phyloP scores from a whole-genome alignment of 805 yeast genomes.

The Metschnikowia koreensis region DNA sequence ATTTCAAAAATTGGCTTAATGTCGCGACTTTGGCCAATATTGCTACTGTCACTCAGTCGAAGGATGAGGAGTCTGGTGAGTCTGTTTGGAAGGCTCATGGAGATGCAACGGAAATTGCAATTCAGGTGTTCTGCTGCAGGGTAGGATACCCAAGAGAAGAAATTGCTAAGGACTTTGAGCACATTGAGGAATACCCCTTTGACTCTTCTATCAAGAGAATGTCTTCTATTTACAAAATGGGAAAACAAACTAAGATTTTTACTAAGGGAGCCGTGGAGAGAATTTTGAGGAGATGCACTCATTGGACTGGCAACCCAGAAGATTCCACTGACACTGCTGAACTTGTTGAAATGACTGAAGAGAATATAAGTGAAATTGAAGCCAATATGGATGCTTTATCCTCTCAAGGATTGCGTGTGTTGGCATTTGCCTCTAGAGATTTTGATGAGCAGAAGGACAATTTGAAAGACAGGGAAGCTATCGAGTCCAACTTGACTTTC shows the following conservation, averaged over 20 bases:
- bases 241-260: constrained; percentile 12
- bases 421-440: constrained; percentile 21
- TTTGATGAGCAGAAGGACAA: constrained; percentile 12
- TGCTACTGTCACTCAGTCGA: constrained; percentile 57
- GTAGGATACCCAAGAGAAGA: constrained; percentile 23
- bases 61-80: constrained; percentile 38
- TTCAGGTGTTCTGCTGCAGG: constrained; percentile 21
- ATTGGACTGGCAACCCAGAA: constrained; percentile 20
- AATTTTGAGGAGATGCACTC: constrained; percentile 17
- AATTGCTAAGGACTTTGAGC: constrained; percentile 20
- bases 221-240: constrained; percentile 19
- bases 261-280: constrained; percentile 24
- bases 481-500: constrained; percentile 20
- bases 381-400: constrained; percentile 21
- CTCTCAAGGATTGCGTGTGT: constrained; percentile 21
- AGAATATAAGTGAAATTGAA: constrained; percentile 15
- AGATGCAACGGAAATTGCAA: constrained; percentile 22
- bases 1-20: constrained; percentile 51
- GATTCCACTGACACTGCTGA: constrained; percentile 18
- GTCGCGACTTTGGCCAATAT: constrained; percentile 79
- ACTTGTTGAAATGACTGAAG: constrained; percentile 18
- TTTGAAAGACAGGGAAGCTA: constrained; percentile 16
- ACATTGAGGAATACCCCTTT: constrained; percentile 19
- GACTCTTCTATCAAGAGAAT: constrained; percentile 21
- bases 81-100: constrained; percentile 25